phyloP scores from a whole-genome alignment of 129 eudicot species.

The Escallonia herrerae region DNA sequence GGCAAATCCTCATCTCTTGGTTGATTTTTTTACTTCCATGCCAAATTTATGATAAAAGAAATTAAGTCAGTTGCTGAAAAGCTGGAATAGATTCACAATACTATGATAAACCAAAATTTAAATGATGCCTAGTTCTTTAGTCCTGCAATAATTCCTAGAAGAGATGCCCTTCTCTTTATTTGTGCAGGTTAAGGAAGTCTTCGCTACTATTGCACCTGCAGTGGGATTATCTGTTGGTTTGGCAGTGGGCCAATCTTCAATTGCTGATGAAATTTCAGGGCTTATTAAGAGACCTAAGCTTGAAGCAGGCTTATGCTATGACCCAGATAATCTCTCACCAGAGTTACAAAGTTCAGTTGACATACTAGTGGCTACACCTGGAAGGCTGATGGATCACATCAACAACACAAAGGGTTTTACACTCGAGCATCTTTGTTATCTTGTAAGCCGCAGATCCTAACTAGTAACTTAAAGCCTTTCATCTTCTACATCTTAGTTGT shows the following conservation, averaged over 20 bases:
- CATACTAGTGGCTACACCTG: constrained; percentile 93
- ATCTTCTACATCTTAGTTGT: too few relatives aligned
- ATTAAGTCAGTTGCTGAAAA: too few relatives aligned
- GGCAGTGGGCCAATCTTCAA: constrained; percentile 96
- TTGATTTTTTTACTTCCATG: too few relatives aligned
- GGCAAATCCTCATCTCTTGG: too few relatives aligned
- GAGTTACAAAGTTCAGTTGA: constrained; percentile 64
- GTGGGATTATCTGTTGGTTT: constrained; percentile 90
- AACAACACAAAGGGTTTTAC: constrained; percentile 85
- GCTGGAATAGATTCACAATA: too few relatives aligned
- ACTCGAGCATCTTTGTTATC: constrained; percentile 83
- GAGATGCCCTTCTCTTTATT: not conserved
- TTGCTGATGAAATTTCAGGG: constrained; percentile 73
- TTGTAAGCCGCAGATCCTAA: constrained; percentile 38
- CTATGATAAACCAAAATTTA: not conserved
- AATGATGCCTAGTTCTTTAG: too few relatives aligned
- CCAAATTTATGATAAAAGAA: too few relatives aligned
- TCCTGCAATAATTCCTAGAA: too few relatives aligned
- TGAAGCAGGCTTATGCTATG: constrained; percentile 64
- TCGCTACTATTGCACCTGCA: constrained; percentile 80
- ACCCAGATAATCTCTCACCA: constrained; percentile 38
- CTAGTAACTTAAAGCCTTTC: too few relatives aligned
- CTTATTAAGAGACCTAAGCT: constrained; percentile 60
- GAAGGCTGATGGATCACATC: constrained; percentile 95
- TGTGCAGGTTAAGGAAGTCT: constrained; percentile 77